A percentile compares a stretch with the other conserved stretches of the same genome.
Evolutionary conservation across 441 rosid genomes (phyloP).

Genomic region (Adansonia madagascariensis): DNA sequence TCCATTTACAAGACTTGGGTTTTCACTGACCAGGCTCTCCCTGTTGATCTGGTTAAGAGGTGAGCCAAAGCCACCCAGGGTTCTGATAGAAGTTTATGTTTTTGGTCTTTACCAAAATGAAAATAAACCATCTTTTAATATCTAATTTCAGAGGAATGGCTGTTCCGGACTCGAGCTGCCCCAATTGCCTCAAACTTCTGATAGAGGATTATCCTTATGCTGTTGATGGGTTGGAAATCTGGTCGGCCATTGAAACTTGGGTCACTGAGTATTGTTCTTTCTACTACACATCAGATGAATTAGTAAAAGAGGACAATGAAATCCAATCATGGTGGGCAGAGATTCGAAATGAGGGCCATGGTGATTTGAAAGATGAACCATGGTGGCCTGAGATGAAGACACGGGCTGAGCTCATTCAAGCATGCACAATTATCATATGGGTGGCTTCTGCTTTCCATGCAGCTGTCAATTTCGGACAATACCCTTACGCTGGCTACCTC

Average conservation of each 20-base stretch:
- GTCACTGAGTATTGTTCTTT: conserved; percentile 70
- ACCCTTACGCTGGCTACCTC: conserved; percentile 87
- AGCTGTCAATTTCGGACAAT: conserved; percentile 90
- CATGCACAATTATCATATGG: conserved; percentile 85
- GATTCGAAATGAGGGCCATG: conserved; percentile 68
- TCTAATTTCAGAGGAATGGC: conserved; percentile 72
- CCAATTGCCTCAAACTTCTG: conserved; percentile 57
- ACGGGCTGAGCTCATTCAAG: conserved; percentile 50
- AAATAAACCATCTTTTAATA: conserved; percentile 9
- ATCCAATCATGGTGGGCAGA: conserved; percentile 90
- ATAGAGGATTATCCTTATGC: conserved; percentile 89
- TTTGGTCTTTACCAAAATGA: conserved; percentile 14
- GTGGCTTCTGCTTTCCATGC: conserved; percentile 92
- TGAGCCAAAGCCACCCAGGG: conserved; percentile 24
- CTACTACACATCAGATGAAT: conserved; percentile 63
- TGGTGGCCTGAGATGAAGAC: conserved; percentile 83
- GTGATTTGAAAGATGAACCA: conserved; percentile 63
- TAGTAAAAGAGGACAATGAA: conserved; percentile 62
- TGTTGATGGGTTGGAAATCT: conserved; percentile 84
- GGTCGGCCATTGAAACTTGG: conserved; percentile 86
- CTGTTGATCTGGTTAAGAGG: conserved; percentile 78
- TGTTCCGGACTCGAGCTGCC: conserved; percentile 49
- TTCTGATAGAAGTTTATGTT: neutral
- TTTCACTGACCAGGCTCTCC: conserved; percentile 82
- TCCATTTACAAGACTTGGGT: conserved; percentile 70